These are phyloP conservation scores for Trametes maxima DNA, from an alignment of 768 basidiomycete species.

Conservation along the genomic window DNA sequence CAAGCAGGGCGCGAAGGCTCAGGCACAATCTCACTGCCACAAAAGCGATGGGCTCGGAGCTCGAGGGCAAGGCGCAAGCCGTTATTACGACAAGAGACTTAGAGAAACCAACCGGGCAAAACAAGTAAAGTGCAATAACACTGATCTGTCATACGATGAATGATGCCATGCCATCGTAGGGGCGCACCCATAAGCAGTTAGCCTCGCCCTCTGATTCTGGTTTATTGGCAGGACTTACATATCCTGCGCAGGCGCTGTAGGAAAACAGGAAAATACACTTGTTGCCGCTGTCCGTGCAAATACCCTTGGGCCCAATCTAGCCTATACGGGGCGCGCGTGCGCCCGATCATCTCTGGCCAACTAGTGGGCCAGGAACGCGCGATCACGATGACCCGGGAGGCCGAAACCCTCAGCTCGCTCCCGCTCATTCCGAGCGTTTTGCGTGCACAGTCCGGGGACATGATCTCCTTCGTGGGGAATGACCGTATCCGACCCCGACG, in stretches of 20 bases:
- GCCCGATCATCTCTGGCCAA: slow-evolving; percentile 21
- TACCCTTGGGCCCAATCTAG: slow-evolving; percentile 25
- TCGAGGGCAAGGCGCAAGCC: slow-evolving; percentile 12
- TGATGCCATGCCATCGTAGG: slow-evolving; percentile 26
- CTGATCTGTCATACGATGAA: slow-evolving; percentile 29
- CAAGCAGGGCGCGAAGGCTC: slow-evolving; percentile 13
- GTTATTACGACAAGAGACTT: slow-evolving; percentile 14
- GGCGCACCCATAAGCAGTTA: slow-evolving; percentile 22
- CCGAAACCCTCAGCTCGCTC: slow-evolving; percentile 17
- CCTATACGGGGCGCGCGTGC: slow-evolving; percentile 20
- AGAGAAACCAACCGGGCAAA: slow-evolving; percentile 20
- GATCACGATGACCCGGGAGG: slow-evolving; percentile 22
- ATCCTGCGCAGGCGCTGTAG: neutral
- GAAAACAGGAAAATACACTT: slow-evolving; percentile 7
- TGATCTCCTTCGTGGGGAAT: neutral
- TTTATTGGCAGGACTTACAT: slow-evolving; percentile 2
- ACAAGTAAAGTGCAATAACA: slow-evolving; percentile 25
- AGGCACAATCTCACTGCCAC: slow-evolving; percentile 33
- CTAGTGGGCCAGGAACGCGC: slow-evolving; percentile 26
- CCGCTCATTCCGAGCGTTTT: slow-evolving; percentile 17
- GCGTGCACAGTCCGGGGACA: slow-evolving; percentile 12
- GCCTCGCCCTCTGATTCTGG: slow-evolving; percentile 13
- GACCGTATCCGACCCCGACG: neutral
- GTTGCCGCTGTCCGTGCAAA: slow-evolving; percentile 14
- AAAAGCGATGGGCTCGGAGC: slow-evolving; percentile 22